These are phyloP conservation scores for Pharus latifolius DNA, from an alignment of 176 grass and related monocot genomes.

Conservation along the genomic window DNA sequence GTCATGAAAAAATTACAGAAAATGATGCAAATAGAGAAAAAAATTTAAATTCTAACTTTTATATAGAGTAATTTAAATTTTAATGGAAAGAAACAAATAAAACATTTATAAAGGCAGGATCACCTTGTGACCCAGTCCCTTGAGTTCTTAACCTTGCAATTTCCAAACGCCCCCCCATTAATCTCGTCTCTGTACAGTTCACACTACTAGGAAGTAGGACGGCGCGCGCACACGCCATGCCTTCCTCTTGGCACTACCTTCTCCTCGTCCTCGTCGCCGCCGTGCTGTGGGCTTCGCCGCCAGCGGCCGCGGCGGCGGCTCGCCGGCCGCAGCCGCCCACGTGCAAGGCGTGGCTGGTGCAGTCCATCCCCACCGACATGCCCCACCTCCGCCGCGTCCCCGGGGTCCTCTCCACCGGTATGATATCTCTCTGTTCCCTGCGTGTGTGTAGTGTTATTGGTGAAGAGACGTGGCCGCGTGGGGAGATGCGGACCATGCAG, in stretches of 20 bases:
- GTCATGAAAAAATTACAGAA: too few species aligned
- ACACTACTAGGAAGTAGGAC: background rate
- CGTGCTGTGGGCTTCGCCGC: background rate
- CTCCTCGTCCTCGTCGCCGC: background rate
- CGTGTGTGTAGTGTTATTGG: background rate
- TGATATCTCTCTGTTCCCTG: background rate
- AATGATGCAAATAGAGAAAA: too few species aligned
- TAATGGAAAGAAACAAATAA: too few species aligned
- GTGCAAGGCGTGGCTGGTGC: conserved; percentile 91
- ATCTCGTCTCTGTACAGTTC: background rate
- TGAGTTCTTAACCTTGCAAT: too few species aligned
- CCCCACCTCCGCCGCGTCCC: conserved; percentile 66
- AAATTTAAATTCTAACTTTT: too few species aligned
- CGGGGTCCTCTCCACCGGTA: conserved; percentile 82
- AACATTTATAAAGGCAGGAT: too few species aligned
- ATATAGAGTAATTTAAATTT: too few species aligned
- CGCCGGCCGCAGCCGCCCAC: background rate
- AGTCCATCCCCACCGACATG: conserved; percentile 97
- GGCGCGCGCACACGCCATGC: background rate
- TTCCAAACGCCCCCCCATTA: too few species aligned
- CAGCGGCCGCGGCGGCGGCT: background rate
- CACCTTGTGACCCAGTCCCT: too few species aligned
- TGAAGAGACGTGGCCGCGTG: background rate
- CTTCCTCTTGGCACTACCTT: background rate
- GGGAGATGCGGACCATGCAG: background rate